A percentile compares a stretch with the other conserved stretches of the same genome.
Evolutionary conservation across 305 asterid species (phyloP).

Genomic region (Striga hermonthica): DNA sequence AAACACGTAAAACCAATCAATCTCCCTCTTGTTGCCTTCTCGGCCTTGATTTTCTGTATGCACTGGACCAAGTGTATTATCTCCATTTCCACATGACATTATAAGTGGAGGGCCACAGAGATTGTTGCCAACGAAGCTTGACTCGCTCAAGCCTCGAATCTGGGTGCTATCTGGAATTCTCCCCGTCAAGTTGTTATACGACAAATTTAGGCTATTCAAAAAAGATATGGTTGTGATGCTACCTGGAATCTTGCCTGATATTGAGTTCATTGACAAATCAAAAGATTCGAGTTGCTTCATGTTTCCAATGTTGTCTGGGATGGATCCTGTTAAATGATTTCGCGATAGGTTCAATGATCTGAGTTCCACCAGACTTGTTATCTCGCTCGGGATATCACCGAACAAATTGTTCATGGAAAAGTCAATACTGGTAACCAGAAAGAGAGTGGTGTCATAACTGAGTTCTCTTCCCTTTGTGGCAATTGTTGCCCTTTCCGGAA

Average conservation of each 20-base stretch:
- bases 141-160: not conserved
- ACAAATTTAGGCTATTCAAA: constrained; percentile 8
- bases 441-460: constrained; percentile 3
- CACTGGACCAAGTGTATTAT: too few relatives aligned
- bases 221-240: constrained; percentile 20
- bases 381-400: not conserved
- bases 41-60: not conserved
- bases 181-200: constrained; percentile 20
- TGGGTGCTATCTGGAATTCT: constrained; percentile 18
- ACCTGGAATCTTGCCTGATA: constrained; percentile 32
- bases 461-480: constrained; percentile 23
- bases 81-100: not conserved
- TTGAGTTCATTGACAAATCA: constrained; percentile 32
- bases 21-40: not conserved
- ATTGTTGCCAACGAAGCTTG: not conserved
- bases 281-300: constrained; percentile 37
- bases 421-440: constrained; percentile 13
- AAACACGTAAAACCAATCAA: constrained; percentile 20
- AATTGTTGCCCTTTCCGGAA: not conserved
- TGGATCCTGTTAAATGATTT: constrained; percentile 29
- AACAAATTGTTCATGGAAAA: not conserved
- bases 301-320: constrained; percentile 32
- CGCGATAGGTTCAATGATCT: constrained; percentile 13
- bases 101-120: not conserved
- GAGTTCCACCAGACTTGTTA: not conserved